Base-by-base conservation (phyloP, 345 rosid species). In the Orychophragmus violaceus region DNA sequence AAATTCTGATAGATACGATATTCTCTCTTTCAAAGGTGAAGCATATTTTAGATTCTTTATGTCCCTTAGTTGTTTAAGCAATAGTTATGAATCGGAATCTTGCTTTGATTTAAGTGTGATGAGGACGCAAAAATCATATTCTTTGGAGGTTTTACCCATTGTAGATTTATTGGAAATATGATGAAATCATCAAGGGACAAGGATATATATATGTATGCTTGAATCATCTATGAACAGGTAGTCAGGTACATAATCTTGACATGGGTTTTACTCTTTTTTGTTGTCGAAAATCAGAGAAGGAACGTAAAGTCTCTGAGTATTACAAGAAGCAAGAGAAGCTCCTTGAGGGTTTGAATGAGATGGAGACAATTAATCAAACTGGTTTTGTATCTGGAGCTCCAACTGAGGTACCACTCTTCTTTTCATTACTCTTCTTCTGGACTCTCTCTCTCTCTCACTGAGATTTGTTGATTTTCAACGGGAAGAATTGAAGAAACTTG, bases 401-500 rank as follows among this genome's bases (percentile, higher is more conserved):
- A 14, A 83, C 90, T 0, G 90, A 86, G 89, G 95, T 88, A 39
- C 13, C 44, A 8, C 28, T 8, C 28, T 29, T n/a, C 17, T 41
- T 45, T 41, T 53, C 57, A 22, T 42, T 9, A 33, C 8, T 42
- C 41, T 25, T 30, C 24, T n/a, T 12, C 8, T 25, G 6, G 33
- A 18, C 3, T 30, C 33, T 30, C 36, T 13, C 41, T 52, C 12
- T n/a, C n/a, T n/a, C n/a, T 28, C 13, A 61, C 33, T 37, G 54
- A 24, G 11, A n/a, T 32, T 16, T 21, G 21, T 44, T 62, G 19
- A 16, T 67, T 9, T 9, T 44, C 3, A 44, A 66, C 82, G 87
- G 94, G 89, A 88, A 48, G 89, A 87, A 76, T n/a, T 79, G 82
- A 62, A 81, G 82, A 80, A 82, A 45, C 80, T 89, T 7, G n/a